These are phyloP conservation scores for Diospyros lotus DNA, from an alignment of 148 eudicot genomes.

Conservation along the genomic window DNA sequence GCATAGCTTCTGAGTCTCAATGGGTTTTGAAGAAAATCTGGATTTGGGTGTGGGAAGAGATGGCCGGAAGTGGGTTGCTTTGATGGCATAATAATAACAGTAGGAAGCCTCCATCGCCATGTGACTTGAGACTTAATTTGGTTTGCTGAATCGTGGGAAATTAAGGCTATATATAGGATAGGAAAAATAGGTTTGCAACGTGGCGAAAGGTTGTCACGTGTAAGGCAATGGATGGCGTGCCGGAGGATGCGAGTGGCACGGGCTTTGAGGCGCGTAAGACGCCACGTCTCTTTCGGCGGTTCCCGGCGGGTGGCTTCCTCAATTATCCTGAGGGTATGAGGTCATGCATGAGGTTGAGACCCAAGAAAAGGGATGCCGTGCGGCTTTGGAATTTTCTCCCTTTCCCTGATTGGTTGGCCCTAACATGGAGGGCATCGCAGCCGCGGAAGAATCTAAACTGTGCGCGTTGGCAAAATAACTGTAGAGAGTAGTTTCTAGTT, in stretches of 20 bases:
- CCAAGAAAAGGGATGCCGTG: too few relatives aligned
- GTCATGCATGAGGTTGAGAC: not conserved
- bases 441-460: too few relatives aligned
- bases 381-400: too few relatives aligned
- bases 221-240: not conserved
- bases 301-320: not conserved
- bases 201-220: not conserved
- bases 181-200: not conserved
- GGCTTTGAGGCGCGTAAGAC: too few relatives aligned
- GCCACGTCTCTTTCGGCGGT: too few relatives aligned
- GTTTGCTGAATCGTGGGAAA: too few relatives aligned
- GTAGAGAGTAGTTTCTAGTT: too few relatives aligned
- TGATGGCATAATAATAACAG: not conserved
- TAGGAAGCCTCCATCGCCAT: slow-evolving; percentile 6
- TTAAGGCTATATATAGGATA: not conserved
- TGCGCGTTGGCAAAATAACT: too few relatives aligned
- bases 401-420: too few relatives aligned
- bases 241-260: not conserved
- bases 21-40: slow-evolving; percentile 5
- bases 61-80: not conserved
- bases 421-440: too few relatives aligned
- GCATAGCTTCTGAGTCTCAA: not conserved
- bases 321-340: too few relatives aligned
- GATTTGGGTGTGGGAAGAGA: not conserved
- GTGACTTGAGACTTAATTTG: not conserved